A percentile compares a stretch with the other conserved stretches of the same genome.
Conservation (phyloP, 148 eudicot species). For the Spergularia marina region DNA sequence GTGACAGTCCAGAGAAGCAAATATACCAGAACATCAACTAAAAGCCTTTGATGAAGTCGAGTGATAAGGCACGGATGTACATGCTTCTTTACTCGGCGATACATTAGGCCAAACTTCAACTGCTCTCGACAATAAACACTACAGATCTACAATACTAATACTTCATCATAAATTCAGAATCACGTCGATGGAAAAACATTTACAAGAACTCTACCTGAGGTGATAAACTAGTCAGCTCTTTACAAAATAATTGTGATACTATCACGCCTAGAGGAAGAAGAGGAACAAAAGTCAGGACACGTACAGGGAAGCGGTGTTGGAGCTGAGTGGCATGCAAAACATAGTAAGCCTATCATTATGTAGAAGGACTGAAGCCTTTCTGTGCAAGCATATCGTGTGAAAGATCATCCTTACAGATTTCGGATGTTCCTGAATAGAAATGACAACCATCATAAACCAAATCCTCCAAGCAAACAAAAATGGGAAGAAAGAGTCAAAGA, state of each 20-base stretch:
- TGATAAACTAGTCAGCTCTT: conserved; percentile 26
- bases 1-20: background rate
- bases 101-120: background rate
- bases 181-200: conserved; percentile 17
- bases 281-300: conserved; percentile 11
- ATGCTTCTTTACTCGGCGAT: background rate
- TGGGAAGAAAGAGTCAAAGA: background rate
- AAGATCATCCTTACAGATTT: conserved; percentile 29
- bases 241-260: conserved; percentile 27
- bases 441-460: background rate
- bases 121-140: conserved; percentile 1
- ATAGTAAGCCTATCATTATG: conserved; percentile 14
- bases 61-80: background rate
- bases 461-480: background rate
- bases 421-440: conserved; percentile 43
- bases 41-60: background rate
- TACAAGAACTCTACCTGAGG: conserved; percentile 19
- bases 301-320: background rate
- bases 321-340: conserved; percentile 6
- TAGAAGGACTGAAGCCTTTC: conserved; percentile 9
- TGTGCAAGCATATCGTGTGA: conserved; percentile 13
- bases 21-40: background rate
- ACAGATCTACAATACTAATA: conserved; percentile 12
- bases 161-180: conserved; percentile 18
- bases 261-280: conserved; percentile 18